A percentile compares a stretch with the other conserved stretches of the same genome.
phyloP scores from a whole-genome alignment of 1,284 basidiomycete genomes.

The Lentinus polychrous region DNA sequence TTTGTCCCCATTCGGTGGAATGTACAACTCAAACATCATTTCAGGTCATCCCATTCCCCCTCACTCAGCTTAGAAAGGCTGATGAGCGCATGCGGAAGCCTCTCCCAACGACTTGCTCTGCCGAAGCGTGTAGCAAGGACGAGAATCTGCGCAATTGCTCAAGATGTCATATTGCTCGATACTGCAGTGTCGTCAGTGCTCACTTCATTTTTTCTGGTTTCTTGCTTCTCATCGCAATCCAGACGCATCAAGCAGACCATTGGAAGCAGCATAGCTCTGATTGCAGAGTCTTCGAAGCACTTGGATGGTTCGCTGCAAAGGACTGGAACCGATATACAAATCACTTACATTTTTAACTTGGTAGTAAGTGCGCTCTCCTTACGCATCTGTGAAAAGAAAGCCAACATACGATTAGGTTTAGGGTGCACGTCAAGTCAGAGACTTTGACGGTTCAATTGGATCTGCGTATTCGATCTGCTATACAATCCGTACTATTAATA shows the following conservation, averaged over 20 bases:
- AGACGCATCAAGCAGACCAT: conserved; percentile 7
- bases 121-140: conserved; percentile 1
- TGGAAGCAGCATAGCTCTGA: conserved; percentile 8
- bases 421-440: too few relatives aligned
- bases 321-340: conserved; percentile 5
- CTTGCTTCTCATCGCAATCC: neutral
- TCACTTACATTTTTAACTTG: neutral
- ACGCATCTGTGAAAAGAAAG: too few relatives aligned
- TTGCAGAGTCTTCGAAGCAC: conserved; percentile 5
- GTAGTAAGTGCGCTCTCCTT: too few relatives aligned
- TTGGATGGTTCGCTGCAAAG: conserved; percentile 6
- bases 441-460: too few relatives aligned
- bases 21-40: too few relatives aligned
- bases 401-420: too few relatives aligned
- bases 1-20: too few relatives aligned
- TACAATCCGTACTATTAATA: too few relatives aligned
- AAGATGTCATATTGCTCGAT: conserved; percentile 3
- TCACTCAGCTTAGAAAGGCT: conserved; percentile 1
- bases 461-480: too few relatives aligned
- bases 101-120: conserved; percentile 1
- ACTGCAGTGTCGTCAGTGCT: conserved; percentile 4
- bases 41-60: conserved; percentile 9
- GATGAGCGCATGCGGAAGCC: conserved; percentile 5
- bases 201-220: neutral
- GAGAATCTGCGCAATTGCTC: conserved; percentile 3